Evolutionary conservation across 139 green algal species (phyloP), one percentile per base, ranked within the genome.

Genomic region (Chlamydomonas urium): DNA sequence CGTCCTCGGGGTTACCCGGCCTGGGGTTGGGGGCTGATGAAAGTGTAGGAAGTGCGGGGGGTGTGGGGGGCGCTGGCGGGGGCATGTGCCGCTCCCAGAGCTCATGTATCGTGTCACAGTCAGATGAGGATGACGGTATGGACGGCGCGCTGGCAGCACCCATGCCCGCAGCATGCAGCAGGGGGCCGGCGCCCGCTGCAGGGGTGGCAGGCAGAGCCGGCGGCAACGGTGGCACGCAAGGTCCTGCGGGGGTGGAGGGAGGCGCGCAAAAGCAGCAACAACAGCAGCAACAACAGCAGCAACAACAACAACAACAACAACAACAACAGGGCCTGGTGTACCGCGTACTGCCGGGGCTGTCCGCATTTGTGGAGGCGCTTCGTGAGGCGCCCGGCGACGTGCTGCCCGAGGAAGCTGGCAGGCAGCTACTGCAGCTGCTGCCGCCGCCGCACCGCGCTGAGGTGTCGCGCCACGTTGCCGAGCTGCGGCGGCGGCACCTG

Each of bases 401-500:
- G 32, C 33, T 67, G 60, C 33, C 60, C 14, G 32, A 67, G 60
- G 60, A 63, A 63, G 53, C 24, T 63, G 26, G 17, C 53, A 21
- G 29, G 53, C 53, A 33, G n/a, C 53, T 63, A 10, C 29, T 14
- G 6, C 21, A 21, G 17, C 53, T 36, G 24, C 53, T 63, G 53
- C 53, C 53, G 10, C n/a, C 14, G 26, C 17, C 24, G 53, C 53
- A 63, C 53, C 24, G 53, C 6, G 53, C 53, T 8, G 53, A 63
- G 53, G 53, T 63, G 10, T 8, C 53, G 26, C 10, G 53, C 6
- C 53, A 63, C 26, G 19, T 63, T 26, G 53, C 53, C n/a, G 53
- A 63, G 53, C 53, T 63, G 53, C 24, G 53, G 10, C 21, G 53
- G 26, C 53, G 53, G 6, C 53, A 63, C 29, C 17, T 26, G 10